Evolutionary conservation across 2,329 filamentous ascomycete species (phyloP).

Genomic region (Neonectria neomacrospora): DNA sequence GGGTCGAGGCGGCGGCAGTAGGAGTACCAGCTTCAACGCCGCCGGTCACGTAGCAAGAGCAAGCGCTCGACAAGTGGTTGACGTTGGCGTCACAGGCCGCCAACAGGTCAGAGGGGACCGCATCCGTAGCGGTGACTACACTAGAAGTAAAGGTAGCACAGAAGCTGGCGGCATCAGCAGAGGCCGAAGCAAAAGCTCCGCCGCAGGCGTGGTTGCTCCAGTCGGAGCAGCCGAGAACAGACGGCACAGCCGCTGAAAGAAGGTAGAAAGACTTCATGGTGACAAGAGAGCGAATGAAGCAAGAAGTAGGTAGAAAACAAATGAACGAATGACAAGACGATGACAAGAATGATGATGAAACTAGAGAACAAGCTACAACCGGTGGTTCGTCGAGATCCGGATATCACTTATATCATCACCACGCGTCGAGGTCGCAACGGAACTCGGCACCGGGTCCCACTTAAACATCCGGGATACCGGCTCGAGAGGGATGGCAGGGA

Average conservation of each 20-base stretch:
- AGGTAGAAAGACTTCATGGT: conserved; percentile 16
- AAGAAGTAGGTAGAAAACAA: background rate
- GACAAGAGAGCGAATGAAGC: conserved; percentile 1
- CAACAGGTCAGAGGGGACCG: background rate
- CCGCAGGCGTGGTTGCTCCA: conserved; percentile 9
- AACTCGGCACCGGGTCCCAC: conserved; percentile 7
- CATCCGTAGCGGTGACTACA: conserved; percentile 7
- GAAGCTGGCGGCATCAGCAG: conserved; percentile 3
- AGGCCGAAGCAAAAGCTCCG: conserved; percentile 7
- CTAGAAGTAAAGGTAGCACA: conserved; percentile 10
- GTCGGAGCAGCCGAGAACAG: conserved; percentile 13
- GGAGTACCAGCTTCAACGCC: conserved; percentile 8
- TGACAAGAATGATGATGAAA: background rate
- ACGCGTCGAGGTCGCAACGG: background rate
- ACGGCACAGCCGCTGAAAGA: conserved; percentile 24
- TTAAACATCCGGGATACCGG: conserved; percentile 1
- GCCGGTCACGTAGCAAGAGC: conserved; percentile 9
- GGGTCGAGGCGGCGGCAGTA: background rate
- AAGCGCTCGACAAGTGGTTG: conserved; percentile 9
- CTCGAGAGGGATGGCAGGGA: background rate
- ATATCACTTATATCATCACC: background rate
- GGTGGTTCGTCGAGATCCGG: background rate
- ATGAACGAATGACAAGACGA: conserved; percentile 7
- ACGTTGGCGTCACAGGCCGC: conserved; percentile 5
- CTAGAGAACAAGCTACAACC: background rate